Evolutionary conservation across 2,329 filamentous ascomycete species (phyloP), one percentile per base, ranked within the genome.

Genomic region (Trichothecium sympodiale): DNA sequence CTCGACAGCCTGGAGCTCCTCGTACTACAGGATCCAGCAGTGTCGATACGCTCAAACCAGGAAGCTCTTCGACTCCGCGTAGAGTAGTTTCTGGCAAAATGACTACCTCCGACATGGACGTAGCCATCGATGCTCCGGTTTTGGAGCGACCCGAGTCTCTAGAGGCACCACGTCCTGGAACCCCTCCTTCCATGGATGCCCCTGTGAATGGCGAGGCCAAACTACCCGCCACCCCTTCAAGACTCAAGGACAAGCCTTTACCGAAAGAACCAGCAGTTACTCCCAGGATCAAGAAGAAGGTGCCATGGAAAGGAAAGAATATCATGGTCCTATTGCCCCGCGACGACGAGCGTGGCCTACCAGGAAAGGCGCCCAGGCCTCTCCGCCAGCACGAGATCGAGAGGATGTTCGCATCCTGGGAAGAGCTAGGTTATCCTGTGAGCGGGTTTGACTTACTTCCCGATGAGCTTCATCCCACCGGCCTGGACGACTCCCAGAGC

Each of bases 271-370:
- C 58, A 5, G 54, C 59, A 3, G 54, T 60, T 32, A 71, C 71
- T 5, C 73, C 74, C n/a, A 62, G 74, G 10, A 43, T 73, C 7
- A 83, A 72, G 59, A 87, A 83, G 54, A 84, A 80, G 58, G 65
- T 88, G 3, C 68, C 71, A 31, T 87, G 82, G 80, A 80, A 71
- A 49, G 80, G 79, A 38, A 87, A 85, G 60, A 77, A 74, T 40
- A 84, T 85, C 36, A 57, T 83, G 47, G 77, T 88, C 30, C 62
- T 78, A 17, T 59, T 88, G 15, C 83, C 83, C 5, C 62, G 71
- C 31, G 77, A 83, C 41, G 78, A 82, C 35, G 68, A 74, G 36
- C 70, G 80, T 44, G 80, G 80, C 15, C 64, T 69, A 30, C 62
- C 64, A 2, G 72, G 71, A 29, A 64, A 66, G 27, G 59, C 64